These are phyloP conservation scores for Sextonia rubra DNA, from an alignment of 164 flowering plant genomes.

Conservation along the genomic window DNA sequence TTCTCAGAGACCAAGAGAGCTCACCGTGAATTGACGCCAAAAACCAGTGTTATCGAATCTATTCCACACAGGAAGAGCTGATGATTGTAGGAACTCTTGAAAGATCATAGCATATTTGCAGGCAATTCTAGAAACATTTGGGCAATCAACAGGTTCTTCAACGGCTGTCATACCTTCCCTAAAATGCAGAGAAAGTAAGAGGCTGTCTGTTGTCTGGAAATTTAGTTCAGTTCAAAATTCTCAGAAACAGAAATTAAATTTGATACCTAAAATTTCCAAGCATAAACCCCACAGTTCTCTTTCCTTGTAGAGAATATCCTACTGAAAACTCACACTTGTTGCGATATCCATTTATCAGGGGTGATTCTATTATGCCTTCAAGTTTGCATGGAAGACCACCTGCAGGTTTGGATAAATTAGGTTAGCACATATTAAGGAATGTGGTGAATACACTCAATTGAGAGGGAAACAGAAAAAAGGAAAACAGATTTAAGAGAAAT, in stretches of 20 bases:
- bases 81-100: conserved; percentile 68
- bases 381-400: conserved; percentile 92
- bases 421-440: neutral
- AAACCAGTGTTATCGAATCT: conserved; percentile 81
- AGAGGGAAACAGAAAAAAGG: too few species aligned
- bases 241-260: conserved; percentile 3
- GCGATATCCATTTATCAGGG: conserved; percentile 78
- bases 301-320: conserved; percentile 73
- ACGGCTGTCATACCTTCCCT: conserved; percentile 95
- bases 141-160: conserved; percentile 79
- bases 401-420: conserved; percentile 26
- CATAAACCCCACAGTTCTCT: conserved; percentile 82
- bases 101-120: conserved; percentile 71
- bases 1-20: conserved; percentile 13
- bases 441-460: neutral
- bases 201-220: neutral
- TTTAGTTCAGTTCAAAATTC: conserved; percentile 3
- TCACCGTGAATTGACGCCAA: conserved; percentile 93
- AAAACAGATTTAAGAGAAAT: too few species aligned
- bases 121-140: conserved; percentile 72
- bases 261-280: conserved; percentile 91
- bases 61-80: conserved; percentile 78
- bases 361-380: conserved; percentile 85
- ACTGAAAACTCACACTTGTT: conserved; percentile 96
- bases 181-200: conserved; percentile 16